These are phyloP conservation scores for Myriosclerotinia duriaeana DNA, from an alignment of 2,329 filamentous ascomycete species.

Conservation along the genomic window DNA sequence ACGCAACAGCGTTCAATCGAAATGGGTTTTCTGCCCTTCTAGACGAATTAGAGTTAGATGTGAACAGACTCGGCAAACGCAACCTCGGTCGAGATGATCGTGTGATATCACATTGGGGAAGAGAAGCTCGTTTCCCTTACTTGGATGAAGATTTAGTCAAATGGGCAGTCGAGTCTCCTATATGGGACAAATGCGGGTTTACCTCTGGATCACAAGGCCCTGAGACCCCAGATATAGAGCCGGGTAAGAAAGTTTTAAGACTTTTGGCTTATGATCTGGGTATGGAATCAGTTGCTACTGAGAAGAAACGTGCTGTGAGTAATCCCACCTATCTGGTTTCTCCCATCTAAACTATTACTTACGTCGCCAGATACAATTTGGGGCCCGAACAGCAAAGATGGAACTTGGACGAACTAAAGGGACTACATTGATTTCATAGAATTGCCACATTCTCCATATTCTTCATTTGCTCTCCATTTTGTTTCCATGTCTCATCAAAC, in stretches of 20 bases:
- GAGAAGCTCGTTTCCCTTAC: constrained; percentile 86
- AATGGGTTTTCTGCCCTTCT: constrained; percentile 69
- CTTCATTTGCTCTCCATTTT: neutral
- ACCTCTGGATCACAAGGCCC: constrained; percentile 41
- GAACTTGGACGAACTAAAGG: constrained; percentile 68
- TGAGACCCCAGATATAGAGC: constrained; percentile 55
- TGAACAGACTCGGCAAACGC: constrained; percentile 82
- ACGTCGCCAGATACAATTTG: constrained; percentile 69
- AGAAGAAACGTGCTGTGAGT: constrained; percentile 88
- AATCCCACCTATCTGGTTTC: neutral
- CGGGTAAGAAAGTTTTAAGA: constrained; percentile 78
- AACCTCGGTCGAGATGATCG: constrained; percentile 94
- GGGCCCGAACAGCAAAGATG: constrained; percentile 80
- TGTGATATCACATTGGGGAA: constrained; percentile 83
- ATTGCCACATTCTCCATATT: neutral
- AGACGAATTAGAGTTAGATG: constrained; percentile 81
- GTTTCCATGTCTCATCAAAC: too few species aligned
- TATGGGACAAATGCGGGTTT: constrained; percentile 89
- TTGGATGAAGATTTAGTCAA: constrained; percentile 84
- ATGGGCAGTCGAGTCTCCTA: constrained; percentile 72
- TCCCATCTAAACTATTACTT: neutral
- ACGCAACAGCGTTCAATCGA: constrained; percentile 71
- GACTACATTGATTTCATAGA: constrained; percentile 57
- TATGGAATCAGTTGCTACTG: constrained; percentile 68
- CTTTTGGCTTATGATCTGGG: constrained; percentile 73